Conservation (phyloP, 2,329 filamentous ascomycete genomes). For the Colletotrichum tropicale region DNA sequence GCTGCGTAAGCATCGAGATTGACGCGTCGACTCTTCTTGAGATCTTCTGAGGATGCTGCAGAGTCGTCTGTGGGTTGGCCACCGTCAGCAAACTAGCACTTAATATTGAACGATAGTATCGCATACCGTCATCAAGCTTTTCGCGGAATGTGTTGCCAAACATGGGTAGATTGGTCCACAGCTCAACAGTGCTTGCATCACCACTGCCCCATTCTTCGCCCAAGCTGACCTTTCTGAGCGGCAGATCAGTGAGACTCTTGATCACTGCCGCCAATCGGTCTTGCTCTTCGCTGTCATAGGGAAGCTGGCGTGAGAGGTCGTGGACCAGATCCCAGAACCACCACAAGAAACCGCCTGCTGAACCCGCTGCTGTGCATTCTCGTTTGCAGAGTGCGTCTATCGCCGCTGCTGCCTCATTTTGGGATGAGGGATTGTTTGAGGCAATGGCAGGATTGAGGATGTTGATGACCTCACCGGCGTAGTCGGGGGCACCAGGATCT, state of each 20-base stretch:
- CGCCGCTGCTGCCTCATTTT: neutral
- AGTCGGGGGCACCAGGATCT: neutral
- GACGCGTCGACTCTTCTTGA: neutral
- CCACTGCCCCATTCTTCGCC: neutral
- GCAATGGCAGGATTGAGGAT: neutral
- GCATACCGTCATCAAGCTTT: neutral
- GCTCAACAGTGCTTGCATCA: neutral
- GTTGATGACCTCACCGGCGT: neutral
- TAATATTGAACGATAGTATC: accelerated
- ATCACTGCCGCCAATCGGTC: neutral
- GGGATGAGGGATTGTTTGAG: neutral
- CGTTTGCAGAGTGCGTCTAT: neutral
- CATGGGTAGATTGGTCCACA: neutral
- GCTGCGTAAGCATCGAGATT: neutral
- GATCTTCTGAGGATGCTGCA: neutral
- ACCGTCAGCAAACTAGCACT: neutral
- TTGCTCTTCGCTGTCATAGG: constrained; percentile 20
- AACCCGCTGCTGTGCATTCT: neutral
- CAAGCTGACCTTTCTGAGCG: accelerated
- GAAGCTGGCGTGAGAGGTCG: constrained; percentile 23
- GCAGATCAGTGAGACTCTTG: neutral
- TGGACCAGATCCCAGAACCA: constrained; percentile 28
- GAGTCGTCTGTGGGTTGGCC: accelerated
- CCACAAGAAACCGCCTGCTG: constrained; percentile 20
- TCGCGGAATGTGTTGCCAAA: neutral